phyloP scores from a whole-genome alignment of 2,329 filamentous ascomycete genomes.

The Parastagonospora nodorum region DNA sequence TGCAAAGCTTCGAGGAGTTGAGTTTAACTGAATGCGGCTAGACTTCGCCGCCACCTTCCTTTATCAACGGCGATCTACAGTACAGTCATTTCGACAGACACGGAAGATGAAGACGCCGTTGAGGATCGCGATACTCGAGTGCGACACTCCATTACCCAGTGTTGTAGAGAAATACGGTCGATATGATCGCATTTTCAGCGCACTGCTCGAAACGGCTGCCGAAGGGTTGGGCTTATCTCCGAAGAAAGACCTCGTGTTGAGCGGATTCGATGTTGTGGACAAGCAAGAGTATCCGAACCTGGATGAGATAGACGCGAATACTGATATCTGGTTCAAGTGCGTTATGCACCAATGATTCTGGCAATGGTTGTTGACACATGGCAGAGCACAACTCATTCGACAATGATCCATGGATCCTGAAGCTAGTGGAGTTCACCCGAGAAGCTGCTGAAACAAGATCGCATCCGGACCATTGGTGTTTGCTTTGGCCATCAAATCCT shows the following conservation, averaged over 20 bases:
- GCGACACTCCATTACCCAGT: constrained; percentile 74
- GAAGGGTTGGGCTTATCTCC: constrained; percentile 50
- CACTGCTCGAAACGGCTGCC: constrained; percentile 58
- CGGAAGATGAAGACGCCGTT: constrained; percentile 52
- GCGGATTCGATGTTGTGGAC: constrained; percentile 72
- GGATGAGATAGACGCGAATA: constrained; percentile 77
- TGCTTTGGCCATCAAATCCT: constrained; percentile 91
- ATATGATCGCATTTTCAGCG: constrained; percentile 69
- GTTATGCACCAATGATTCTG: constrained; percentile 12
- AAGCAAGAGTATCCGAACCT: constrained; percentile 73
- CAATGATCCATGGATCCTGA: constrained; percentile 74
- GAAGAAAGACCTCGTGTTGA: constrained; percentile 59
- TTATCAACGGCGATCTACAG: constrained; percentile 6
- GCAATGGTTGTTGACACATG: constrained; percentile 11
- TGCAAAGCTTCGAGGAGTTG: neutral
- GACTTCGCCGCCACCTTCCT: constrained; percentile 8
- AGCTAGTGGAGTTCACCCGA: constrained; percentile 71
- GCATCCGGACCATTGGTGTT: constrained; percentile 75
- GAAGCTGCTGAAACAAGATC: constrained; percentile 63
- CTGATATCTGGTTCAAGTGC: constrained; percentile 75
- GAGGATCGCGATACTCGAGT: constrained; percentile 85
- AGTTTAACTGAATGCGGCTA: constrained; percentile 12
- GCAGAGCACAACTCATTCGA: constrained; percentile 75
- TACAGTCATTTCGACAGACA: neutral
- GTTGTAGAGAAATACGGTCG: constrained; percentile 68